A percentile compares a stretch with the other conserved stretches of the same genome.
These are phyloP conservation scores for Saccharomyces hybrid DNA, from an alignment of 1,139 yeast species.

Conservation along the genomic window DNA sequence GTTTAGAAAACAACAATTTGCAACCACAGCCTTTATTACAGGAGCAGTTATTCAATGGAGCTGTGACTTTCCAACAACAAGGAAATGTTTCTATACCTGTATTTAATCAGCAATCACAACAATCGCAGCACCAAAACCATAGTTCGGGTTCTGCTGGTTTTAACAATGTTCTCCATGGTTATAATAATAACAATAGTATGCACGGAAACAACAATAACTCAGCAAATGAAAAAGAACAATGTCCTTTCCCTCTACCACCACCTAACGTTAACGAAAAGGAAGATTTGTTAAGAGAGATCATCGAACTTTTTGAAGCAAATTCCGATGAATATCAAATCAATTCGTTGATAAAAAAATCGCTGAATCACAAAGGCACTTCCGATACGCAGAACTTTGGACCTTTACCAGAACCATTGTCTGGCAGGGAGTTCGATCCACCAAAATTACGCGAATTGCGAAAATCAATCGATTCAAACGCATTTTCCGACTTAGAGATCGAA, in stretches of 20 bases:
- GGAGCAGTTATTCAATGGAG: constrained; percentile 31
- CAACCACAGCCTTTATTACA: constrained; percentile 28
- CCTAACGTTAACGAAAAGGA: constrained; percentile 21
- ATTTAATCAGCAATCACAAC: constrained; percentile 20
- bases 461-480: constrained; percentile 39
- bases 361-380: constrained; percentile 33
- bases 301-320: constrained; percentile 26
- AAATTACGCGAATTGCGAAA: constrained; percentile 58
- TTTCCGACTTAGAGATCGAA: constrained; percentile 55
- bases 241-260: constrained; percentile 33
- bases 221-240: constrained; percentile 27
- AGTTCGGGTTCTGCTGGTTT: neutral
- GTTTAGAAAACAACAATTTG: constrained; percentile 7
- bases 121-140: constrained; percentile 9
- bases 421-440: constrained; percentile 81
- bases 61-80: constrained; percentile 31
- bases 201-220: constrained; percentile 11
- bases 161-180: neutral
- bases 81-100: constrained; percentile 30
- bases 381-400: constrained; percentile 54
- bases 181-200: constrained; percentile 2
- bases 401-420: constrained; percentile 55
- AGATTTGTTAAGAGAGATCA: constrained; percentile 17
- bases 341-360: constrained; percentile 35
- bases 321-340: constrained; percentile 24